These are phyloP conservation scores for Solanum hybrid DNA, from an alignment of 305 asterid genomes.

Conservation along the genomic window DNA sequence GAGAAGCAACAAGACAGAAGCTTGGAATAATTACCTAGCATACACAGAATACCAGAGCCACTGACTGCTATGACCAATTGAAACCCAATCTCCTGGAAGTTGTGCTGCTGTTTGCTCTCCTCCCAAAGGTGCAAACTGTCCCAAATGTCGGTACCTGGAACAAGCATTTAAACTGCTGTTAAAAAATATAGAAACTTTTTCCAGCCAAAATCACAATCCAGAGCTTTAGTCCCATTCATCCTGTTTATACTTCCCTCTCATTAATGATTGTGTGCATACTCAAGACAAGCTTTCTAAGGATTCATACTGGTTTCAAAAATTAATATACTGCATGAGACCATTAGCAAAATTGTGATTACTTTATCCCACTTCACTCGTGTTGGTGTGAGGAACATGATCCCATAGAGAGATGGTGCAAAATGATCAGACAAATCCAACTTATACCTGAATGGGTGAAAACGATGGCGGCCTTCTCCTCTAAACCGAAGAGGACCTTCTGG, in stretches of 20 bases:
- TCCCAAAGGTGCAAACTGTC: conserved; percentile 97
- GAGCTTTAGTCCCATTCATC: background rate
- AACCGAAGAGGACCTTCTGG: conserved; percentile 96
- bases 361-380: background rate
- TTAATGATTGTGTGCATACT: background rate
- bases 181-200: background rate
- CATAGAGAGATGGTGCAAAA: background rate
- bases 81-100: conserved; percentile 98
- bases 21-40: conserved; percentile 49
- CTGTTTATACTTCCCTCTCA: background rate
- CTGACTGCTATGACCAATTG: conserved; percentile 82
- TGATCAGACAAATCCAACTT: conserved; percentile 2
- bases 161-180: background rate
- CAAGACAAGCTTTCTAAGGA: background rate
- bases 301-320: background rate
- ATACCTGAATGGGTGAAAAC: conserved; percentile 92
- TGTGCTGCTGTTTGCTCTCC: conserved; percentile 96
- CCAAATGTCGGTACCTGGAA: conserved; percentile 85
- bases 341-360: background rate
- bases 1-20: background rate
- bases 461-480: conserved; percentile 93
- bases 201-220: background rate
- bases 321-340: background rate
- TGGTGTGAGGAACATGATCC: background rate
- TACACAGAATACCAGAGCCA: conserved; percentile 99